Conservation (phyloP, 2,329 filamentous ascomycete species). For the Botrytis pseudocinerea region DNA sequence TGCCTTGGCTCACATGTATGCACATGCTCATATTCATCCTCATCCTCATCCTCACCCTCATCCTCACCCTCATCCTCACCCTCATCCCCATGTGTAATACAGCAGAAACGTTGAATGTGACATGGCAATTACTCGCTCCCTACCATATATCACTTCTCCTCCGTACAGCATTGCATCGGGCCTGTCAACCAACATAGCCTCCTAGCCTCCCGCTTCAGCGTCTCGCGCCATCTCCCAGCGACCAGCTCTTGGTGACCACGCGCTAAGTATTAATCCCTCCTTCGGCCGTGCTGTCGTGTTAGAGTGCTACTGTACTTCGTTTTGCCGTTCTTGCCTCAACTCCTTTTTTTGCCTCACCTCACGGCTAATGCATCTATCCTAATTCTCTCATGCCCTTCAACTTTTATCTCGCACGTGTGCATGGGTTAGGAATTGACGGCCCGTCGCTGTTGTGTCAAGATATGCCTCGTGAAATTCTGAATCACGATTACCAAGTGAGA, state of each 20-base stretch:
- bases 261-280: neutral
- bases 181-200: slow-evolving; percentile 11
- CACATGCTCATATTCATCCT: neutral
- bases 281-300: neutral
- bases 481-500: neutral
- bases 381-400: no score
- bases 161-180: slow-evolving; percentile 7
- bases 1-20: neutral
- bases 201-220: neutral
- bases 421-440: neutral
- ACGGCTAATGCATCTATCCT: neutral
- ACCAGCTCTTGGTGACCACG: neutral
- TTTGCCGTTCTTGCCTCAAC: neutral
- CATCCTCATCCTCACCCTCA: no score
- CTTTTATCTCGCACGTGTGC: no score
- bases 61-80: no score
- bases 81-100: neutral
- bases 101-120: slow-evolving; percentile 4
- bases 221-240: neutral
- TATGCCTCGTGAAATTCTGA: neutral
- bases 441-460: neutral
- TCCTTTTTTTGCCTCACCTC: neutral
- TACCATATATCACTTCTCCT: neutral
- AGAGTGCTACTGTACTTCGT: neutral
- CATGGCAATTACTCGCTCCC: neutral